phyloP scores from a whole-genome alignment of 2,329 filamentous ascomycete species.

The Diaporthe destruens region DNA sequence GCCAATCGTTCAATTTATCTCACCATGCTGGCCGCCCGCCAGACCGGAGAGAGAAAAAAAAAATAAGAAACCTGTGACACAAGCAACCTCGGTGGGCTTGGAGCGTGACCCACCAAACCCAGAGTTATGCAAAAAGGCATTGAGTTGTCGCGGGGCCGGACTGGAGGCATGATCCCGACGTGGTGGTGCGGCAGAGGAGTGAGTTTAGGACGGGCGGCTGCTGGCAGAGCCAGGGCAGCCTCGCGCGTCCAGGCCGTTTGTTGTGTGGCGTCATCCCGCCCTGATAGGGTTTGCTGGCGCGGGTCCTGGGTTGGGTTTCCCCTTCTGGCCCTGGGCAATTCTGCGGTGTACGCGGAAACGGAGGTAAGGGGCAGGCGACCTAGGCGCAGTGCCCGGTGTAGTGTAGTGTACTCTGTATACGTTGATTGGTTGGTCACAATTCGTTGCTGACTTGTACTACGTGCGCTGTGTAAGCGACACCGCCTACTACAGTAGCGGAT shows the following conservation, averaged over 20 bases:
- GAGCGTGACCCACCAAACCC: neutral
- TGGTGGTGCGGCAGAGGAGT: slow-evolving; percentile 23
- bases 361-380: too few relatives aligned
- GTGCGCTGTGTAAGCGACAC: neutral
- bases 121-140: slow-evolving; percentile 22
- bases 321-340: neutral
- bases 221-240: slow-evolving; percentile 7
- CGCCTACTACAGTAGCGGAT: neutral
- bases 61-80: neutral
- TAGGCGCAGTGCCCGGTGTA: neutral
- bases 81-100: too few relatives aligned
- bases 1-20: neutral
- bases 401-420: neutral
- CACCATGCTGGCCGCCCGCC: too few relatives aligned
- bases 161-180: slow-evolving; percentile 31
- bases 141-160: slow-evolving; percentile 19
- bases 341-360: neutral
- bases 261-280: slow-evolving; percentile 23
- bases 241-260: neutral
- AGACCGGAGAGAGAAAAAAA: neutral
- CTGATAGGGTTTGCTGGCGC: slow-evolving; percentile 24
- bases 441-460: neutral
- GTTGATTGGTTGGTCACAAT: neutral
- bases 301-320: neutral
- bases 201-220: neutral